Conservation (phyloP, 305 asterid genomes). For the Fraxinus velutina region DNA sequence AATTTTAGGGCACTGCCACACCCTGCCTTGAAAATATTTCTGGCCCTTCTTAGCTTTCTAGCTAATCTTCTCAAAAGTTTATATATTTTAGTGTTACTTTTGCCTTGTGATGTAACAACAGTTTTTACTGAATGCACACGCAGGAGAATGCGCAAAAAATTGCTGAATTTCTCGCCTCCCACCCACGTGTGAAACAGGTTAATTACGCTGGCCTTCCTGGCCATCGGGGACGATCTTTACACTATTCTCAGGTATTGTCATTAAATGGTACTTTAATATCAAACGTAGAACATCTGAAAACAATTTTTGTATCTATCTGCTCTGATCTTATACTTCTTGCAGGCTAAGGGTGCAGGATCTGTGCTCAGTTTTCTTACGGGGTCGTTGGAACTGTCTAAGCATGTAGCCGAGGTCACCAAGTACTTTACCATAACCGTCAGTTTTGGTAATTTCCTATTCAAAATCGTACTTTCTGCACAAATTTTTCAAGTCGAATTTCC, state of each 20-base stretch:
- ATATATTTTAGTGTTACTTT: background rate
- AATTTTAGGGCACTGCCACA: background rate
- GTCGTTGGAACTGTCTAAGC: constrained; percentile 82
- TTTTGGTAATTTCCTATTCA: constrained; percentile 54
- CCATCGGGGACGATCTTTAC: constrained; percentile 79
- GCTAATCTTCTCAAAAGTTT: background rate
- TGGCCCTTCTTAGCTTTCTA: background rate
- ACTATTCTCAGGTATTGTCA: constrained; percentile 75
- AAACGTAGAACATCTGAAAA: background rate
- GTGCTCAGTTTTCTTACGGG: constrained; percentile 94
- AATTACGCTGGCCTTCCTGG: constrained; percentile 75
- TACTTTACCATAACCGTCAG: constrained; percentile 92
- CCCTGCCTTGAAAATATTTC: background rate
- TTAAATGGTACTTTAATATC: background rate
- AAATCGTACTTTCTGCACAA: background rate
- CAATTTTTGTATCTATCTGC: background rate
- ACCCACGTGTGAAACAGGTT: constrained; percentile 68
- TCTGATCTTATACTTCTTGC: constrained; percentile 21
- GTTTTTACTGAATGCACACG: constrained; percentile 3
- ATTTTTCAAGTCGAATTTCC: background rate
- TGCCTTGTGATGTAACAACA: background rate
- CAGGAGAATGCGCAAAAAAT: constrained; percentile 90
- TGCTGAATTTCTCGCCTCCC: constrained; percentile 76
- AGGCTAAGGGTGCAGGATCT: constrained; percentile 96
- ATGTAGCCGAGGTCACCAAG: constrained; percentile 72